Base-by-base conservation (phyloP, 495 filamentous ascomycete genomes). In the Lophiotrema nucula region DNA sequence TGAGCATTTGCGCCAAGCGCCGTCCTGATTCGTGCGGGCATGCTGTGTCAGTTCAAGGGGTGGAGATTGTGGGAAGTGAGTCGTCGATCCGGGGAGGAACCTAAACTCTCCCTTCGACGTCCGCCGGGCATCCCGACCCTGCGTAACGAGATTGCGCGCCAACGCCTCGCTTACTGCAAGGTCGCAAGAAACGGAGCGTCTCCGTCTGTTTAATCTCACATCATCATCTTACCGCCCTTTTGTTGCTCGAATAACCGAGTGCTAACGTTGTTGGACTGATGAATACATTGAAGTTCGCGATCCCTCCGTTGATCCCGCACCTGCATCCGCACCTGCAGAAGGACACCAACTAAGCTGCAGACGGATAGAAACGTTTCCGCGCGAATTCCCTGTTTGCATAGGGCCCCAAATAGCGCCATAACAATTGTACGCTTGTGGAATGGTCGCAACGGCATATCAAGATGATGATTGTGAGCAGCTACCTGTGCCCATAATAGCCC, bases 281-380 rank as follows among this genome's bases (percentile, higher is more conserved):
- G 31, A 35, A 35, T 35, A 15, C 31, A 35, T 15, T 15, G 31
- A 35, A 35, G 31, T 8, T 8, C 15, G 8, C 8, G 31, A 35
- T 35, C 31, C 15, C 8, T 18, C 10, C 8, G 39, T 6, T 10
- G 39, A 43, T 10, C 19, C 42, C 53, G 42, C 43, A 16, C 43
- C 18, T 47, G 53, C 53, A 13, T 59, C 56, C 56, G 47, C 56
- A n/a, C 48, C 19, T 59, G 47, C 56, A 53, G 31, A 24, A 15
- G 21, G 21, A 27, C 19, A 31, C 18, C 15, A 24, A 47, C 38
- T 21, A 22, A 23, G 28, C 48, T 53, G 48, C 56, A 59, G 52
- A 31, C 56, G 56, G 47, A 53, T 51, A 39, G 25, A 59, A 53
- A 59, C 28, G 56, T 59, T 59, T 59, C 56, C 56, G 39, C 16